Conservation (phyloP, 148 eudicot genomes). For the Rhododendron kiyosumense region DNA sequence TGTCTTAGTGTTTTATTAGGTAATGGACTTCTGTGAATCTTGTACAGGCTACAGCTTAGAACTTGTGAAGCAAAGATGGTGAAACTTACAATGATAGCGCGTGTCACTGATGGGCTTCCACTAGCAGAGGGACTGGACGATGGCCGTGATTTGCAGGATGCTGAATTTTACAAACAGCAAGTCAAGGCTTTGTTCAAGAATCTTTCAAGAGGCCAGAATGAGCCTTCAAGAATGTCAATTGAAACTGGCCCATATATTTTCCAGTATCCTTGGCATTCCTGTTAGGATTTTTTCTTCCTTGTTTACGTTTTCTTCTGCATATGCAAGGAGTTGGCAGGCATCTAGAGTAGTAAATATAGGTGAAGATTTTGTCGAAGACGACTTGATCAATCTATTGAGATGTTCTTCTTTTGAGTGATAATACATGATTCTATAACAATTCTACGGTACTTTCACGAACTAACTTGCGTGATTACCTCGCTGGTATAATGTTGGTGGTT, state of each 20-base stretch:
- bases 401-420: neutral
- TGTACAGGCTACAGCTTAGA: constrained; percentile 25
- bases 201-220: constrained; percentile 85
- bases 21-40: neutral
- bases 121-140: constrained; percentile 96
- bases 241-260: constrained; percentile 89
- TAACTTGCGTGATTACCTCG: neutral
- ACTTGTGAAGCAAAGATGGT: constrained; percentile 60
- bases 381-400: neutral
- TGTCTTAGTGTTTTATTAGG: neutral
- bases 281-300: neutral
- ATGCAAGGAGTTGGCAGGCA: neutral
- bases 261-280: constrained; percentile 68
- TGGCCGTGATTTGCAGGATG: constrained; percentile 85
- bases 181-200: constrained; percentile 89
- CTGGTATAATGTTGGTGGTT: neutral
- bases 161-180: constrained; percentile 87
- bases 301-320: constrained; percentile 3
- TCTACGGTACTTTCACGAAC: neutral
- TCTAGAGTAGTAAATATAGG: neutral
- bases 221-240: constrained; percentile 90
- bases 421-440: neutral
- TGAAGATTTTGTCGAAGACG: neutral
- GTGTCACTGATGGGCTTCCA: constrained; percentile 95
- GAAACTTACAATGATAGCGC: constrained; percentile 94